Conservation (phyloP, 1,284 basidiomycete species). For the Grifola frondosa region DNA sequence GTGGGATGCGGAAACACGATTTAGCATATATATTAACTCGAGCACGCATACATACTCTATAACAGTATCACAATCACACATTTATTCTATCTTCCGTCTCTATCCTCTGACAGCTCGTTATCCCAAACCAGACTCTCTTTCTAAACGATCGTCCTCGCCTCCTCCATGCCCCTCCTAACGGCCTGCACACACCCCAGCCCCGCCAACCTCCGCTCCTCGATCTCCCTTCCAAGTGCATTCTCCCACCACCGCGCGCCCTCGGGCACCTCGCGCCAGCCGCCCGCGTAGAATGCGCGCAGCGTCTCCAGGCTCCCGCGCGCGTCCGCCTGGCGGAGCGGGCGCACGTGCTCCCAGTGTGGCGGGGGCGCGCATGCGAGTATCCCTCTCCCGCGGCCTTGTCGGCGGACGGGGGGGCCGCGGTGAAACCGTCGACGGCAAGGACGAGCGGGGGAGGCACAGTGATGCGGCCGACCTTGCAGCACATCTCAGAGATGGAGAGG, state of each 20-base stretch:
- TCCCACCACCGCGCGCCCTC: constrained; percentile 65
- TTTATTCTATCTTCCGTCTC: too few relatives aligned
- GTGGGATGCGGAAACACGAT: too few relatives aligned
- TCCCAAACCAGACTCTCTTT: too few relatives aligned
- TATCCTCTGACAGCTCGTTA: too few relatives aligned
- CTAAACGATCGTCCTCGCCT: constrained; percentile 15
- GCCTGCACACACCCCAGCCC: constrained; percentile 43
- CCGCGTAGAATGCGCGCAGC: constrained; percentile 46
- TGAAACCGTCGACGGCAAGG: constrained; percentile 56
- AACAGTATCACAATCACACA: too few relatives aligned
- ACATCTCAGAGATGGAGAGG: constrained; percentile 64
- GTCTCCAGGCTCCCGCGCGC: constrained; percentile 35
- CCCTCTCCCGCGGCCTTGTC: constrained; percentile 3
- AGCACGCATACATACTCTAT: too few relatives aligned
- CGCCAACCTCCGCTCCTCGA: constrained; percentile 45
- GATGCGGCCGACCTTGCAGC: constrained; percentile 75
- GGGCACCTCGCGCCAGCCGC: constrained; percentile 59
- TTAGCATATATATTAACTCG: too few relatives aligned
- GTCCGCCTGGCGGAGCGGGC: constrained; percentile 33
- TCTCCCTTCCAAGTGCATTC: constrained; percentile 46
- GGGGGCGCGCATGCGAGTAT: constrained; percentile 52
- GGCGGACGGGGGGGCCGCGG: constrained; percentile 15
- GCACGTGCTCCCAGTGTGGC: constrained; percentile 49
- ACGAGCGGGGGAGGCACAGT: constrained; percentile 72
- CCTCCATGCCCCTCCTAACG: constrained; percentile 46